A percentile compares a stretch with the other conserved stretches of the same genome.
Evolutionary conservation across 2,329 filamentous ascomycete genomes (phyloP).

Genomic region (Stachybotrys chlorohalonatus): DNA sequence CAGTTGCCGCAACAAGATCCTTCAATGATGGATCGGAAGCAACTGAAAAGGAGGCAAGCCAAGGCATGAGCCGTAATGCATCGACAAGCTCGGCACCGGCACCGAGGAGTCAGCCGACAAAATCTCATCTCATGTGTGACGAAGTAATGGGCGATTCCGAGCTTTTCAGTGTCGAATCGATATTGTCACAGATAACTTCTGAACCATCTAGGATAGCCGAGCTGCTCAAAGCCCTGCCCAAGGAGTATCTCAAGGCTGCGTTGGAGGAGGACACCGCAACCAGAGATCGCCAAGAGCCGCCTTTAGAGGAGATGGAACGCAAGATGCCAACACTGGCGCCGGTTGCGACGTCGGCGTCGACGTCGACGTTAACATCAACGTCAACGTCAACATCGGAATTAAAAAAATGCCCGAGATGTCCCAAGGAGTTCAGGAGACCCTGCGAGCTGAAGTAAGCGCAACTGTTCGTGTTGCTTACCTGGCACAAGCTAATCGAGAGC

Average conservation of each 20-base stretch:
- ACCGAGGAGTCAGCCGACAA: too few relatives aligned
- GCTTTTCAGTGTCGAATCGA: neutral
- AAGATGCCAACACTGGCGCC: constrained; percentile 2
- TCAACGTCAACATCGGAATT: neutral
- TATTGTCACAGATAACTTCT: neutral
- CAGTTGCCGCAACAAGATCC: too few relatives aligned
- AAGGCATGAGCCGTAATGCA: too few relatives aligned
- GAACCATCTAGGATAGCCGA: constrained; percentile 7
- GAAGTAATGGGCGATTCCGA: neutral
- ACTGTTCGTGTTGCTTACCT: neutral
- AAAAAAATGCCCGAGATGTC: constrained; percentile 28
- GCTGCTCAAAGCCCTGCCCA: constrained; percentile 15
- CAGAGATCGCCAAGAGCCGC: neutral
- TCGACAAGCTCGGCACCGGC: too few relatives aligned
- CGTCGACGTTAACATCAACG: too few relatives aligned
- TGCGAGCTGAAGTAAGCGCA: constrained; percentile 49
- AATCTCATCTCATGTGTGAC: too few relatives aligned
- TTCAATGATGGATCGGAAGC: too few relatives aligned
- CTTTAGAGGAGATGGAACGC: constrained; percentile 4
- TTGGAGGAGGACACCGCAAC: constrained; percentile 10
- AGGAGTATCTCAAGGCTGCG: constrained; percentile 20
- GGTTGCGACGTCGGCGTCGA: too few relatives aligned
- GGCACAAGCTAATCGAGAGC: constrained; percentile 9
- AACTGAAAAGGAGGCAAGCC: too few relatives aligned
- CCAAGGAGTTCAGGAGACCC: constrained; percentile 36